Base-by-base conservation (phyloP, 345 rosid genomes). In the Acer saccharum region DNA sequence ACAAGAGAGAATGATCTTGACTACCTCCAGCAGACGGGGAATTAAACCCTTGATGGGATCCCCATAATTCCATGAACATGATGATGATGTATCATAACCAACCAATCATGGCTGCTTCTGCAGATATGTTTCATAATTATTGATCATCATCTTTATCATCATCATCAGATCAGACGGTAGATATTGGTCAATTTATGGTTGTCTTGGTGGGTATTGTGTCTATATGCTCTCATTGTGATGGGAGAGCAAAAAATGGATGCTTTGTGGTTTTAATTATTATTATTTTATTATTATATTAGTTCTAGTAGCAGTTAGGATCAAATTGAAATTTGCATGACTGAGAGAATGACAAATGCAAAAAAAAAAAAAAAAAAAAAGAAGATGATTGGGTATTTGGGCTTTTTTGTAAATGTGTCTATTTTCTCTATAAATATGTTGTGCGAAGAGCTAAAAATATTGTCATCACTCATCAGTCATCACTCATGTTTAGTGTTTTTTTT, bases 41-140 rank as follows among this genome's bases (percentile, higher is more conserved):
- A 69, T 81, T 86, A 69, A 84, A 81, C 70, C 72, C 80, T 50
- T 29, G 79, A 78, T 73, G 73, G 60, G 79, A 85, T 71, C 69
- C 75, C 83, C 80, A 75, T 12, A 79, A 84, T 82, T 89, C 78
- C 81, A 14, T 84, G 76, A 77, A 63, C 61, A 21, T 74, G 80
- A 35, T 35, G 39, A 35, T 35, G 39, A 35, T 35, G 13, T 81
- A 64, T 78, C 76, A 84, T 54, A 86, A 81, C 54, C 89, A 84
- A 63, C 83, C 88, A 23, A 81, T 88, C 79, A 76, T 80, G 83
- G 91, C 89, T 9, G 91, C 89, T 9, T 76, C 88, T 77, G 55
- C 84, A 8, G 85, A 86, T 52, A 64, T 84, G 46, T 79, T 83
- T 69, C 87, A 80, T 12, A n/a, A n/a, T n/a, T 81, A 74, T 16